Conservation (phyloP, 768 basidiomycete species). For the Termitomyces sp. region DNA sequence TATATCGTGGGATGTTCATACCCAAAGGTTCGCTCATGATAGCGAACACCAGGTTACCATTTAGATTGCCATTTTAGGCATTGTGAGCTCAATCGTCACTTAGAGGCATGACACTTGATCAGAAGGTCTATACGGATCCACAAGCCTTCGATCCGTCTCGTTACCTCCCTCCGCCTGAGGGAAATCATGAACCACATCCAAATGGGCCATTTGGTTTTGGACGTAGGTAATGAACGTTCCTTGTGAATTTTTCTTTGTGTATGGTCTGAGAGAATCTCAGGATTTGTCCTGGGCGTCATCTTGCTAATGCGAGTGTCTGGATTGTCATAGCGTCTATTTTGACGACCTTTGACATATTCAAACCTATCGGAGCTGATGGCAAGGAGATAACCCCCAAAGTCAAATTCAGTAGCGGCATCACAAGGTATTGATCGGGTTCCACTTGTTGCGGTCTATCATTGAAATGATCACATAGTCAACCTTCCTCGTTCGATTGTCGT, state of each 20-base stretch:
- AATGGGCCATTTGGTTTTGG: conserved; percentile 1
- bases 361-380: neutral
- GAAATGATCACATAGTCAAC: neutral
- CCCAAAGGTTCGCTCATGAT: conserved; percentile 6
- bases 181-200: neutral
- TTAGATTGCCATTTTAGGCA: too few relatives aligned
- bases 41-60: conserved; percentile 1
- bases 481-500: neutral
- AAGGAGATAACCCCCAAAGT: neutral
- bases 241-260: neutral
- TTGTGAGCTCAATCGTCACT: neutral
- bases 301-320: neutral
- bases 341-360: neutral
- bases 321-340: neutral
- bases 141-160: neutral
- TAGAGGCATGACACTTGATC: conserved; percentile 9
- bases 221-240: neutral
- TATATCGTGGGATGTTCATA: neutral
- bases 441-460: neutral
- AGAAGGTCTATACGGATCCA: conserved; percentile 5
- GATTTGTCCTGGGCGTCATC: neutral
- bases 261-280: neutral
- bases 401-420: neutral
- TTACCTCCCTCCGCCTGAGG: conserved; percentile 4
- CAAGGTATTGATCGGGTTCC: neutral